Base-by-base conservation (phyloP, 192 early-diverging fungal species). In the Linnemannia elongata region DNA sequence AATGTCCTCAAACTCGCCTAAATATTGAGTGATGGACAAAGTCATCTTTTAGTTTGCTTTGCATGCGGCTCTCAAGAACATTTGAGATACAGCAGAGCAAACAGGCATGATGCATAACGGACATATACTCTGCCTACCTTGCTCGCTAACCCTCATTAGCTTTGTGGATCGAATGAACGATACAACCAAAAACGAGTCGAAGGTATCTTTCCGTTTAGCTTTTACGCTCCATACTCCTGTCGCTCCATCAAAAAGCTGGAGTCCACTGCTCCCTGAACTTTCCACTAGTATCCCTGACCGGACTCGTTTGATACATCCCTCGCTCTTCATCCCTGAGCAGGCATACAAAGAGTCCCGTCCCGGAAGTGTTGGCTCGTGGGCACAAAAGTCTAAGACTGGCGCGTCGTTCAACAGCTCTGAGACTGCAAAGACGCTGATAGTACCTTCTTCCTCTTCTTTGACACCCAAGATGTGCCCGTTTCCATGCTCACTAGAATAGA, bases 91-190 rank as follows among this genome's bases (percentile, higher is more conserved):
- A n/a, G 6, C 68, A 68, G 27, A 68, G 12, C 6, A 2, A 41
- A 30, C 49, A 39, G 1, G 22, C 24, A 47, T 44, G 69, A 38
- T 15, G 15, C 24, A 71, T 17, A 72, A n/a, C 20, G 20, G 38
- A 41, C 3, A 72, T 6, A 20, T 8, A 4, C 45, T 33, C 27
- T 54, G 7, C 76, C 66, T 73, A 79, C 78, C 83, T 76, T 45
- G 77, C 10, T 78, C 71, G 13, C 69, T 71, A 33, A 57, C 69
- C 4, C 63, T 57, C 79, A 87, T 87, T 18, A 87, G 18, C n/a
- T 78, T 87, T 1, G 85, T 87, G 10, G 75, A 77, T 33, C 81
- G 79, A 22, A 87, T 63, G 55, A 87, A 87, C 1, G 85, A 87
- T 0, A 81, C 76, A 5, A 87, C 54, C 15, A 87, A 36, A 30